Base-by-base conservation (phyloP, 306 rosid genomes). In the Ziziphus jujuba region DNA sequence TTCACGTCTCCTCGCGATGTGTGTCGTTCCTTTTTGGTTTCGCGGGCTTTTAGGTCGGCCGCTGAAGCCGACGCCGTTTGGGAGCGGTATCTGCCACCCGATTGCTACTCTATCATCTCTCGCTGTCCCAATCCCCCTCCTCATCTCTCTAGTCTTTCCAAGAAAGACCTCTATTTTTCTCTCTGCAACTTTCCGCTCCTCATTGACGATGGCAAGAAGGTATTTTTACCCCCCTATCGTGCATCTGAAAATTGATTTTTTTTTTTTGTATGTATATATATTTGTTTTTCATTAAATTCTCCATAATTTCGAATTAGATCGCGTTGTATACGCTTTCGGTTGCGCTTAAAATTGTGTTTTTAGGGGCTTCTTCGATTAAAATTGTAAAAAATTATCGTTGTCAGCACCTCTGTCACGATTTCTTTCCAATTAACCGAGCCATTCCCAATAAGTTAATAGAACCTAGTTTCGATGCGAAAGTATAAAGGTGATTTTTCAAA, bases 21-120 rank as follows among this genome's bases (percentile, higher is more conserved):
- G 0, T 78, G 89, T 64, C 61, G 81, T 2, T 61, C 81, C 5
- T 74, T 90, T 0, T 59, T 48, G 36, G 83, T 93, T 45, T 93
- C 96, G 0, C 54, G 87, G 0, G 56, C 72, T 0, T 90, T 90
- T 84, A 45, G 86, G 68, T 84, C 96, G 25, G 97, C 90, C n/a
- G 88, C 95, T 3, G 83, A 88, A 0, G 80, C 97, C n/a, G 91
- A 93, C 65, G 77, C 80, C 55, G 82, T 93, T 1, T 93, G 98
- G 98, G 84, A 82, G 2, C 33, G 64, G n/a, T 90, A 90, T 40
- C 75, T 93, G 15, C 93, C 95, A 1, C 55, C 68, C 1, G 91
- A 84, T 10, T 77, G 19, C 24, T 73, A 7, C 3, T n/a, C 66
- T 8, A 23, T 84, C 6, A 22, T 82, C 23, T 74, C 87, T 19